Percentiles rank a stretch among this genome's conserved stretches.
phyloP scores from a whole-genome alignment of 2,329 filamentous ascomycete genomes.

The Talaromyces sp. region DNA sequence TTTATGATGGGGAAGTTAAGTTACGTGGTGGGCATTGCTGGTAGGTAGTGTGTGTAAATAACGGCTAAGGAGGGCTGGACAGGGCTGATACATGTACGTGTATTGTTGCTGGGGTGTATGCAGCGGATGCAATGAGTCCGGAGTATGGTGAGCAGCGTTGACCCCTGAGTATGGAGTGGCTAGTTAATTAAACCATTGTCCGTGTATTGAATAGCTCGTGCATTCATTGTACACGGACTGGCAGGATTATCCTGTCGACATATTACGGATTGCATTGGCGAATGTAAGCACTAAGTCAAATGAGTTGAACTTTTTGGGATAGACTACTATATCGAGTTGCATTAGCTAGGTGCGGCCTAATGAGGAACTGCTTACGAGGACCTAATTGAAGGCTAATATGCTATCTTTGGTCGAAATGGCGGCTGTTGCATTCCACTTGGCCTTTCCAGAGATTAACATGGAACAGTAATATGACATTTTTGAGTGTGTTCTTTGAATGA shows the following conservation, averaged over 20 bases:
- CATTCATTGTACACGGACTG: neutral
- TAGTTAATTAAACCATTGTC: neutral
- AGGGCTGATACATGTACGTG: neutral
- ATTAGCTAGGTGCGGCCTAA: no score
- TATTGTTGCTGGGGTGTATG: neutral
- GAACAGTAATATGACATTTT: neutral
- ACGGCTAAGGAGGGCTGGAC: neutral
- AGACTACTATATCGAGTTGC: no score
- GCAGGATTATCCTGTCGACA: neutral
- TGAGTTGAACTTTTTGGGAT: no score
- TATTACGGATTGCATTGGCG: neutral
- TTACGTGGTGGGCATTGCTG: no score
- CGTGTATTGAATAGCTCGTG: neutral
- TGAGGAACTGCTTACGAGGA: no score
- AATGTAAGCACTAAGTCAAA: neutral
- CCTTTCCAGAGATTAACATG: neutral
- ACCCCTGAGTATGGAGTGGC: neutral
- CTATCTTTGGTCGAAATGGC: no score
- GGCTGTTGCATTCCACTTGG: no score
- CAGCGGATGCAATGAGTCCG: neutral
- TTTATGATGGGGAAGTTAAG: neutral
- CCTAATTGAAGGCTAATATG: no score
- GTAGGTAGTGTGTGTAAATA: neutral
- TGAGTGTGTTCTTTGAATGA: neutral
- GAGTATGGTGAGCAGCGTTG: neutral